phyloP scores from a whole-genome alignment of 768 basidiomycete genomes.

The Rhizopogon salebrosus region DNA sequence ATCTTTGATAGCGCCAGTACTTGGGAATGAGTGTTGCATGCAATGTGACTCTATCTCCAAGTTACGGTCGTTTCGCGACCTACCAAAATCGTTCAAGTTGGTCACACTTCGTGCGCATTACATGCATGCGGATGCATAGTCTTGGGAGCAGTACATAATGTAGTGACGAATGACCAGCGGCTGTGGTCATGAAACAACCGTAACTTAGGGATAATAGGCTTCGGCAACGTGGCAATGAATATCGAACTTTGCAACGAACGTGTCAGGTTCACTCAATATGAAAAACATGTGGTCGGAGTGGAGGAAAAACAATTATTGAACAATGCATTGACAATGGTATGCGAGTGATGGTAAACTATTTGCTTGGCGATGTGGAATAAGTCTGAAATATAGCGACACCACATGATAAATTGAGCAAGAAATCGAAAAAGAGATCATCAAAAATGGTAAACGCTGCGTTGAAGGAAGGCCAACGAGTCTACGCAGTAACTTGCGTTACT shows the following conservation, averaged over 20 bases:
- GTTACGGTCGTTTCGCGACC: no score
- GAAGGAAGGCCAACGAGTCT: conserved; percentile 1
- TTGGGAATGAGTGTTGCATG: no score
- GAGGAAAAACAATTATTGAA: conserved; percentile 1
- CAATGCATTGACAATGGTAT: background rate
- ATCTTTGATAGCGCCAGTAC: no score
- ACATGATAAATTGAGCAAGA: conserved; percentile 10
- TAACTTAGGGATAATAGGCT: no score
- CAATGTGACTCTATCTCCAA: no score
- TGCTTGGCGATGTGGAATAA: conserved; percentile 21
- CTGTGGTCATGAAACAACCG: no score
- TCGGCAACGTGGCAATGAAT: background rate
- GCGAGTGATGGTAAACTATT: conserved; percentile 1
- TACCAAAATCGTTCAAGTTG: no score
- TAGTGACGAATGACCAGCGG: no score
- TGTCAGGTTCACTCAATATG: background rate
- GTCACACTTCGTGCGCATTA: no score
- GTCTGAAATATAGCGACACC: conserved; percentile 31
- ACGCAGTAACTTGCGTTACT: conserved; percentile 20
- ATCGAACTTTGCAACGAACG: background rate
- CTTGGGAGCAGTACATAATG: no score
- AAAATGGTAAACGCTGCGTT: background rate
- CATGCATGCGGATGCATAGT: no score
- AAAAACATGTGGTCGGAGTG: background rate
- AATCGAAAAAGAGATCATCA: background rate